Base-by-base conservation (phyloP, 139 green algal genomes). In the Limnomonas spitsbergensis region DNA sequence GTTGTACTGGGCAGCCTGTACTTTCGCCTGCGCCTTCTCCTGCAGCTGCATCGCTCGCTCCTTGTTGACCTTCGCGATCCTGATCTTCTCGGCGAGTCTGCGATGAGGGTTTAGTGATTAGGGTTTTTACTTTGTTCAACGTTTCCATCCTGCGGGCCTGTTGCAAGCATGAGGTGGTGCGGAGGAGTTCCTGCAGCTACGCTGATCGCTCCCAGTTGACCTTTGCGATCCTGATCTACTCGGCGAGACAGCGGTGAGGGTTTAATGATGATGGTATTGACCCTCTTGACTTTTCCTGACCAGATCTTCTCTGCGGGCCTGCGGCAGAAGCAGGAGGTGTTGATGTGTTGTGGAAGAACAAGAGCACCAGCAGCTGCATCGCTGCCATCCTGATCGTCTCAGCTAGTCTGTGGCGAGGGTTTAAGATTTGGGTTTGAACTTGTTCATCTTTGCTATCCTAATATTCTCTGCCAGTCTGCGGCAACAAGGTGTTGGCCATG, bases 21-120 rank as follows among this genome's bases (percentile, higher is more conserved):
- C 54, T 6, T 38, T 52, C 0, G 89, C 14, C 24, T 82, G 66
- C 47, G 79, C 78, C 78, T 89, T 91, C 69, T 93, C 88, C 53
- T 84, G 32, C 42, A 89, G 73, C 80, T 93, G 89, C 32, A 87
- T 53, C 0, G 80, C 29, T 24, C 87, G 82, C 74, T 89, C 89
- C 73, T 90, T 90, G 78, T 89, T 90, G 9, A 91, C 77, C 1
- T 86, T 78, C 0, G 89, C 89, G 2, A 83, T 73, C 42, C 84
- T 80, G 6, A 93, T 84, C 80, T 91, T 91, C 53, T 89, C 84
- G 0, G 85, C 83, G 26, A 93, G 80, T 70, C 89, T 93, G 83
- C 29, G 1, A 20, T n/a, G n/a, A 20, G 42, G 52, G n/a, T n/a
- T n/a, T n/a, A n/a, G n/a, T n/a, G n/a, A n/a, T n/a, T 26, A 61